These are phyloP conservation scores for Aphanomyces euteiches DNA, from an alignment of 352 stramenopile species.

Conservation along the genomic window DNA sequence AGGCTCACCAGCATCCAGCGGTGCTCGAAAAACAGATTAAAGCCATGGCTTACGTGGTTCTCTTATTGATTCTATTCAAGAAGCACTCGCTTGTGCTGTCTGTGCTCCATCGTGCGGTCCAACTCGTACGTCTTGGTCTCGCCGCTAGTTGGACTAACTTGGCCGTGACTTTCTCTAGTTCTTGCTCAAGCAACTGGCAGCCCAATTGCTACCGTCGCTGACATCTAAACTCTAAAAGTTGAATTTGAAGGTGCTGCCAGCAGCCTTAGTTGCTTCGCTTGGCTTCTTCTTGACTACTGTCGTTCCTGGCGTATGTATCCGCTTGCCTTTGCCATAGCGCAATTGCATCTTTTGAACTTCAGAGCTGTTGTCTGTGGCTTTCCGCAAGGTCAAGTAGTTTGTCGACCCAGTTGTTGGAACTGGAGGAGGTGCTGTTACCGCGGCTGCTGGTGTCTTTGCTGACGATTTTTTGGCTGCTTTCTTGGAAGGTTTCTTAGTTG, in stretches of 20 bases:
- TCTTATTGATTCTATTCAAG: constrained; percentile 10
- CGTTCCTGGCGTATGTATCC: constrained; percentile 19
- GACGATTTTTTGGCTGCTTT: constrained; percentile 12
- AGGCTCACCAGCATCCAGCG: constrained; percentile 2
- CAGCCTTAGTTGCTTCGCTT: neutral
- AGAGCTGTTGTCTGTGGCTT: constrained; percentile 21
- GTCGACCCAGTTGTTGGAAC: neutral
- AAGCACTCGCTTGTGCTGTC: constrained; percentile 3
- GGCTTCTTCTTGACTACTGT: neutral
- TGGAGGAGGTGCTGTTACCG: neutral
- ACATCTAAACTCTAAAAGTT: constrained; percentile 25
- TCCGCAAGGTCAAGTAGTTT: constrained; percentile 20
- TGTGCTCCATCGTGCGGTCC: neutral
- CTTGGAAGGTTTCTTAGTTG: constrained; percentile 2
- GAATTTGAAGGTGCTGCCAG: constrained; percentile 12
- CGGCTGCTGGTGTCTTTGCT: neutral
- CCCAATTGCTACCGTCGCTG: neutral
- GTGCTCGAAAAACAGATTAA: constrained; percentile 6
- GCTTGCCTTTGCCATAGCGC: constrained; percentile 27
- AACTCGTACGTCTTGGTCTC: constrained; percentile 9
- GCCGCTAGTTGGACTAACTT: neutral
- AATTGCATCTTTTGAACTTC: constrained; percentile 29
- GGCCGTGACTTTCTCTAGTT: neutral
- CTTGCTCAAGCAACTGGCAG: constrained; percentile 20
- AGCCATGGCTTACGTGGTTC: constrained; percentile 1